Conservation (phyloP, 1,284 basidiomycete species). For the Ustanciosporium gigantosporum region DNA sequence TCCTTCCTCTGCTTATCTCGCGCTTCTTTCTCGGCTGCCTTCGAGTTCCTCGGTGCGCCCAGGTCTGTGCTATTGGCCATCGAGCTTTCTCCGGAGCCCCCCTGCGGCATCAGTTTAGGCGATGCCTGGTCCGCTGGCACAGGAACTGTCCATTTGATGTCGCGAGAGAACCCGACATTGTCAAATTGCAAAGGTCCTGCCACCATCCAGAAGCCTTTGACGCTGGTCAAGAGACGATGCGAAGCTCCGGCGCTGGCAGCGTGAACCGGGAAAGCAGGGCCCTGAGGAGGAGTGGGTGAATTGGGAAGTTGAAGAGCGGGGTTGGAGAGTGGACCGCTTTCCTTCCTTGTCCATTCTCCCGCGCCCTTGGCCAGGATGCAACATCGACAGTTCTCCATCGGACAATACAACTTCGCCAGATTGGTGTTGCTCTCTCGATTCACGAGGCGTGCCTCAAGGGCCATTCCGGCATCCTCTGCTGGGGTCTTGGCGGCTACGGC, state of each 20-base stretch:
- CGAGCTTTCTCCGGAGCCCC: conserved; percentile 1
- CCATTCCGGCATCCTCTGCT: conserved; percentile 51
- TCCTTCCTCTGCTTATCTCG: conserved; percentile 20
- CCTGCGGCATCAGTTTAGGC: neutral
- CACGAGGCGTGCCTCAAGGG: conserved; percentile 56
- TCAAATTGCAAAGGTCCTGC: conserved; percentile 53
- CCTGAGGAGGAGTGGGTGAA: conserved; percentile 32
- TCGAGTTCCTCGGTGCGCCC: conserved; percentile 5
- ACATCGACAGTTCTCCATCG: conserved; percentile 55
- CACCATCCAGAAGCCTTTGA: conserved; percentile 53
- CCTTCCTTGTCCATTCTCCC: conserved; percentile 48
- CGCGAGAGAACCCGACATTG: conserved; percentile 56
- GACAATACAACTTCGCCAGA: conserved; percentile 53
- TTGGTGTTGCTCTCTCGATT: conserved; percentile 45
- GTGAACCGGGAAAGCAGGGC: conserved; percentile 26
- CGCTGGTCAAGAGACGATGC: conserved; percentile 21
- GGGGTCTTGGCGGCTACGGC: conserved; percentile 58
- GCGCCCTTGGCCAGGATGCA: conserved; percentile 39
- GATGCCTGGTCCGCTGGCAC: conserved; percentile 2
- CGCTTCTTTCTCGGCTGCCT: conserved; percentile 26
- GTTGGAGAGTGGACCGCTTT: conserved; percentile 50
- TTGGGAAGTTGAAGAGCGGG: conserved; percentile 35
- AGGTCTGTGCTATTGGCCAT: conserved; percentile 5
- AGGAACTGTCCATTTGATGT: conserved; percentile 47
- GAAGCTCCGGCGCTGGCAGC: conserved; percentile 7